Evolutionary conservation across 768 basidiomycete species (phyloP).

Genomic region (Amanita exitialis): DNA sequence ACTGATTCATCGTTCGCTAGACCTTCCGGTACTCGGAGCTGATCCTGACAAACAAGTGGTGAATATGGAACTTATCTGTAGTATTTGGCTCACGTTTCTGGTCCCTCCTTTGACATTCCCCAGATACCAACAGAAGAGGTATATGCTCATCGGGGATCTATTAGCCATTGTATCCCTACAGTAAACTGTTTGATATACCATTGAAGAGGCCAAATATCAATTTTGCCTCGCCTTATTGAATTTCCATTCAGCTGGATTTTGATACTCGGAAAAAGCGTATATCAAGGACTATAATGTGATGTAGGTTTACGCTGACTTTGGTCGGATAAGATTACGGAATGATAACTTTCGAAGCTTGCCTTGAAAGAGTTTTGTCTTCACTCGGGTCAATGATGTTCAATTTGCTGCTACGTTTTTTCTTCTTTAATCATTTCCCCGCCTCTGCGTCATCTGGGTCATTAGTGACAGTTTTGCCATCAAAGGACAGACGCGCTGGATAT

Average conservation of each 20-base stretch:
- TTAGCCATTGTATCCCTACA: neutral
- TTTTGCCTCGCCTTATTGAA: slow-evolving; percentile 70
- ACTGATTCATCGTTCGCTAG: too few species aligned
- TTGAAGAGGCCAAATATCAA: slow-evolving; percentile 48
- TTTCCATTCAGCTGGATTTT: slow-evolving; percentile 46
- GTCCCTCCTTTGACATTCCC: slow-evolving; percentile 1
- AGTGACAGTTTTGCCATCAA: neutral
- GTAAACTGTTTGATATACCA: neutral
- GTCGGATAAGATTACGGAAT: neutral
- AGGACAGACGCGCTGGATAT: too few species aligned
- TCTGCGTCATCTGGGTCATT: neutral
- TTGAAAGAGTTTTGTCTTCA: neutral
- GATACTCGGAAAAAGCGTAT: slow-evolving; percentile 48
- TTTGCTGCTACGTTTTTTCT: neutral
- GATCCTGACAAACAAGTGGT: neutral
- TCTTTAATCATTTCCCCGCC: neutral
- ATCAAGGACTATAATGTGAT: slow-evolving; percentile 8
- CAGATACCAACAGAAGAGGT: slow-evolving; percentile 3
- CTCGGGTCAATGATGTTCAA: neutral
- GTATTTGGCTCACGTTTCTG: neutral
- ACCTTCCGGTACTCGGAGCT: too few species aligned
- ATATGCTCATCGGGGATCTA: slow-evolving; percentile 2
- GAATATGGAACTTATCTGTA: neutral
- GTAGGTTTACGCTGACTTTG: neutral
- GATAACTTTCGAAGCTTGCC: slow-evolving; percentile 2